Base-by-base conservation (phyloP, 2,329 filamentous ascomycete genomes). In the Onygenales sp. region DNA sequence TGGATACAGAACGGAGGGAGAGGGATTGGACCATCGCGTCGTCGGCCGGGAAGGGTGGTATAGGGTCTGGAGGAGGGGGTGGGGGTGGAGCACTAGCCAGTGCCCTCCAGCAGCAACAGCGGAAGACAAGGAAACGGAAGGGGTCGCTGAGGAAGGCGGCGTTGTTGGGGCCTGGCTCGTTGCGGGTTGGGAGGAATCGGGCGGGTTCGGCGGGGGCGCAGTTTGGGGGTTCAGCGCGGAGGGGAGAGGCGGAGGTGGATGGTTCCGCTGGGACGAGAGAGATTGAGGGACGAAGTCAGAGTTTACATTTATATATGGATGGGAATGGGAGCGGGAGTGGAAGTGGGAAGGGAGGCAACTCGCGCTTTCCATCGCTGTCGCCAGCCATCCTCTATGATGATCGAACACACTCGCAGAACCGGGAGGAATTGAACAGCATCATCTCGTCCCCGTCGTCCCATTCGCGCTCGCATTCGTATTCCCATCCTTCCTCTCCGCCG, bases 81-180 rank as follows among this genome's bases (percentile, higher is more conserved):
- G 64, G 76, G 69, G 21, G 21, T 27, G 66, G 78, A 69, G 73
- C 78, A 61, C 69, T 79, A 70, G 70, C 70, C 32, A 71, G 67
- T 39, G 75, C 73, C 31, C 65, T 78, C 50, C 77, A 75, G 57
- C 65, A 74, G 57, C 66, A 72, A 59, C 74, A 78, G 55, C 78
- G 66, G 53, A 75, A 77, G 66, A 82, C 82, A 46, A 77, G 89
- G 53, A 84, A 84, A 62, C 82, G 91, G 55, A 87, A 87, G 66
- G 90, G 89, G 3, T 95, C 91, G 9, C 75, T 96, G 66, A 81
- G 91, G 55, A 95, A 95, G 70, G 89, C 88, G 9, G 90, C 89
- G 31, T 75, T 95, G 48, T 77, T 95, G 14, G 88, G 89, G 13
- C 86, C 66, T 21, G 56, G 54, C 5, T 50, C 56, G 46, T 49